Evolutionary conservation across 179 eudicot species (phyloP), one percentile per base, ranked within the genome.

Genomic region (Silene vulgaris): DNA sequence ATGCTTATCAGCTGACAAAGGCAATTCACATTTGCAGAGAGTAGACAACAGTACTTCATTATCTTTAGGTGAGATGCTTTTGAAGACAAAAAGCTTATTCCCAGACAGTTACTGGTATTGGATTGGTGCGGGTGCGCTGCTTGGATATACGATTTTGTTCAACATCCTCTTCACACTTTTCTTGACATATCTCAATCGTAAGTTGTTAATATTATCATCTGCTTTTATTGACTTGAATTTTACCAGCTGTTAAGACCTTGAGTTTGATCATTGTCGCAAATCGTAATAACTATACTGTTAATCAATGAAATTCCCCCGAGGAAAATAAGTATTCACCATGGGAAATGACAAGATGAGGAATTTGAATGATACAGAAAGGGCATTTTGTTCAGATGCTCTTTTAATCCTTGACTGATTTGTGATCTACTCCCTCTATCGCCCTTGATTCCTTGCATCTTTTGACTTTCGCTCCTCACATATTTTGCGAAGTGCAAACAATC

Each of bases 61-160:
- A 50, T 73, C 92, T 64, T 78, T 93, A 83, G 98, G 98, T 17
- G 83, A 81, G 84, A 87, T 80, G 87, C 77, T 93, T 71, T 75
- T 93, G 83, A 90, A 86, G 84, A 86, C 86, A 75, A 88, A 96
- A 72, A 83, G 90, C 80, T 83, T 90, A 74, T 93, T 91, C 84
- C 88, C 95, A 0, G 83, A 90, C 77, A 78, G 83, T 75, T 89
- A 93, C 84, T 93, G 98, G 97, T 91, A 86, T 72, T 93, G 98
- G 98, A 91, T 93, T 76, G 98, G 98, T 2, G 88, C 84, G 73
- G 97, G 93, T 65, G 97, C 98, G 64, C 84, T 93, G 82, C 81
- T 93, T 56, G 97, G 98, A 62, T 93, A 93, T 67, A 87, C 82
- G 32, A 21, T 90, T 43, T 48, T 91, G 75, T 85, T 93, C 85